Evolutionary conservation across 148 eudicot species (phyloP).

Genomic region (Oxyria digyna): DNA sequence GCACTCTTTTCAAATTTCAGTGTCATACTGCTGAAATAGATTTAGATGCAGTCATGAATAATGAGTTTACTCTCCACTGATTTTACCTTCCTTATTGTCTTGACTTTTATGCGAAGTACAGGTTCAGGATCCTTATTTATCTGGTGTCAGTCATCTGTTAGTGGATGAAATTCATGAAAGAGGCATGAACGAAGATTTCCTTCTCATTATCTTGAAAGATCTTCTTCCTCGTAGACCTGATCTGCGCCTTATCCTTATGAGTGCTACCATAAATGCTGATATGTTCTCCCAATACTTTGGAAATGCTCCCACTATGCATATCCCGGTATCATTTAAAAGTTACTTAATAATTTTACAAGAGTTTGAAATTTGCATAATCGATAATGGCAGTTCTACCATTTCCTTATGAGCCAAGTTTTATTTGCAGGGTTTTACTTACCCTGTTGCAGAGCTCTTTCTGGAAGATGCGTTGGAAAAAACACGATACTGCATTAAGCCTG

Average conservation of each 20-base stretch:
- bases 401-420: neutral
- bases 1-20: too few relatives aligned
- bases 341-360: neutral
- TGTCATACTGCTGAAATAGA: too few relatives aligned
- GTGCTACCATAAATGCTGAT: constrained; percentile 97
- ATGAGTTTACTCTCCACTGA: too few relatives aligned
- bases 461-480: constrained; percentile 95
- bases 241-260: constrained; percentile 78
- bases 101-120: constrained; percentile 16
- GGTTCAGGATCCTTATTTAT: constrained; percentile 77
- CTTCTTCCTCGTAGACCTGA: constrained; percentile 92
- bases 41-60: too few relatives aligned
- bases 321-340: constrained; percentile 45
- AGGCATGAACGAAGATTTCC: constrained; percentile 98
- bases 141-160: constrained; percentile 84
- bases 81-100: neutral
- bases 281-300: constrained; percentile 87
- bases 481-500: constrained; percentile 42
- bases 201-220: constrained; percentile 71
- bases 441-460: constrained; percentile 70
- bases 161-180: constrained; percentile 99
- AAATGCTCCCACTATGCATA: constrained; percentile 76
- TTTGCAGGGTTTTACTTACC: constrained; percentile 73
- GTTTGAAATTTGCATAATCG: neutral
- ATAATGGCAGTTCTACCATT: neutral